Conservation (phyloP, 768 basidiomycete species). For the Ephemerocybe angulata region DNA sequence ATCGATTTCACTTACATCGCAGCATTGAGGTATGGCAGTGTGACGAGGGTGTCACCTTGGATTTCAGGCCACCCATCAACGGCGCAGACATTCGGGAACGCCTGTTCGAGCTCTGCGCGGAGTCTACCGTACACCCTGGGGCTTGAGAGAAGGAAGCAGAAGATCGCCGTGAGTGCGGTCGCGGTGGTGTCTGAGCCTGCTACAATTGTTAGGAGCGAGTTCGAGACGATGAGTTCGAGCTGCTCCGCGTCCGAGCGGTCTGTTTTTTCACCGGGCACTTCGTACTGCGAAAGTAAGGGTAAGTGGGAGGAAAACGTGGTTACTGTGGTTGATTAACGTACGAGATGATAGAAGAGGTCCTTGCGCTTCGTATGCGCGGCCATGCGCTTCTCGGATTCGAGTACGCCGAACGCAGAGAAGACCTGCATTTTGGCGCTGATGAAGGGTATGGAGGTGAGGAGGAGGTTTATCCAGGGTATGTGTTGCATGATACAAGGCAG, state of each 20-base stretch:
- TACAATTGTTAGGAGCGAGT: slow-evolving; percentile 24
- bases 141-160: slow-evolving; percentile 25
- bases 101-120: slow-evolving; percentile 24
- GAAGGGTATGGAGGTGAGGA: slow-evolving; percentile 2
- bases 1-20: slow-evolving; percentile 26
- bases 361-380: slow-evolving; percentile 13
- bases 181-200: slow-evolving; percentile 31
- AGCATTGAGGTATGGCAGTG: slow-evolving; percentile 26
- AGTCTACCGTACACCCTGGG: slow-evolving; percentile 18
- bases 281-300: slow-evolving; percentile 6
- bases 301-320: not conserved
- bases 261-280: slow-evolving; percentile 11
- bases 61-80: slow-evolving; percentile 5
- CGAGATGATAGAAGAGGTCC: slow-evolving; percentile 28
- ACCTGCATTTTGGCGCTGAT: not conserved
- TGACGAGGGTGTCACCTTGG: not conserved
- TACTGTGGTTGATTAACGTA: slow-evolving; percentile 1
- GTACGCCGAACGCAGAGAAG: slow-evolving; percentile 2
- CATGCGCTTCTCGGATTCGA: slow-evolving; percentile 17
- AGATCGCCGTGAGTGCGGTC: slow-evolving; percentile 19
- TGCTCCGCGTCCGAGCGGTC: slow-evolving; percentile 8
- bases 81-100: slow-evolving; percentile 13
- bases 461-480: slow-evolving; percentile 4
- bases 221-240: slow-evolving; percentile 14
- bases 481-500: slow-evolving; percentile 15